Evolutionary conservation across 257 asterid species (phyloP), one percentile per base, ranked within the genome.

Genomic region (Coffea canephora): DNA sequence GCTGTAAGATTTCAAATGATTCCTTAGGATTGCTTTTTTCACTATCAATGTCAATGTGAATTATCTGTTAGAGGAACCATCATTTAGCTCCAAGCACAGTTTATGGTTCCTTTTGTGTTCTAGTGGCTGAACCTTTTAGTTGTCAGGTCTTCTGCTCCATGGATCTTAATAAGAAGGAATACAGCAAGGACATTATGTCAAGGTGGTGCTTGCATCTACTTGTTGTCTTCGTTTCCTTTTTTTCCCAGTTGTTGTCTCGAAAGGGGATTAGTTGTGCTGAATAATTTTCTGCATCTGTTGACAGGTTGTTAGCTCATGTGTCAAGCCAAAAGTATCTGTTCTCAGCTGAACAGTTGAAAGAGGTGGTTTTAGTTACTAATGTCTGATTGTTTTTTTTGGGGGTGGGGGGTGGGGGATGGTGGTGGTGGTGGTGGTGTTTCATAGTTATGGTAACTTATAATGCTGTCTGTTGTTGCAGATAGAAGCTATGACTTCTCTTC

Each of bases 141-240:
- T 82, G 85, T 85, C 88, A 96, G 99, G 96, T 86, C 82, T 91
- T 89, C 69, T 80, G 83, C 84, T 89, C 96, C 77, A 88, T 91
- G 98, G 81, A 83, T 81, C 79, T 15, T 69, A 72, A 69, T 46
- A 85, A 84, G 73, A 91, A 87, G 87, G 91, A 90, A 79, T 89
- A 83, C 79, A 88, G 87, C 78, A 81, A 80, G 84, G 89, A 81
- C 71, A 61, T 76, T 48, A 79, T 94, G 78, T 83, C 71, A 61
- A 94, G 98, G 99, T 96, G 77, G 82, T 46, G 70, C 23, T 74
- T 64, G 69, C 81, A 69, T 36, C 43, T 79, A 61, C 72, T 80
- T 14, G 77, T 75, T 46, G 45, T 66, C 54, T 43, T 9, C 77
- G 67, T 31, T 80, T 57, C 52, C 81, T 75, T 39, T 23, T 23